Evolutionary conservation across 768 basidiomycete species (phyloP).

Genomic region (Tulasnella sp.): DNA sequence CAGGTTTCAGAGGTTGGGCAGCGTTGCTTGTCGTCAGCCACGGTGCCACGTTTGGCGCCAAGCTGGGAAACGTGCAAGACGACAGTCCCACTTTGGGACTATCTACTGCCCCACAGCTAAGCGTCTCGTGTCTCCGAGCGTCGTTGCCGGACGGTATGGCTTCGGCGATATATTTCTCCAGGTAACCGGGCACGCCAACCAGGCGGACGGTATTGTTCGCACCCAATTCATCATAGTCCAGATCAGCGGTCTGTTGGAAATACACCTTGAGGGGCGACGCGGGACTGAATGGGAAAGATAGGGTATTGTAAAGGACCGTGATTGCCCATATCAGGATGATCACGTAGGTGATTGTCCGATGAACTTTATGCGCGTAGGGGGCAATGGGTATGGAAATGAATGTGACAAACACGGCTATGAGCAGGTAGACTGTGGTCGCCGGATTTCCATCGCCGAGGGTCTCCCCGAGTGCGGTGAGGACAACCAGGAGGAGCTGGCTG

Average conservation of each 20-base stretch:
- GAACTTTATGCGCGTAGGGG: slow-evolving; percentile 49
- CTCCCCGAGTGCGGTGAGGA: slow-evolving; percentile 40
- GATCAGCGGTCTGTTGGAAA: slow-evolving; percentile 50
- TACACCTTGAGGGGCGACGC: slow-evolving; percentile 53
- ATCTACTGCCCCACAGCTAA: slow-evolving; percentile 30
- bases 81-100: not conserved
- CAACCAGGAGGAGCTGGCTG: slow-evolving; percentile 37
- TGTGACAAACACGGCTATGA: slow-evolving; percentile 35
- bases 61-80: slow-evolving; percentile 36
- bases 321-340: slow-evolving; percentile 34
- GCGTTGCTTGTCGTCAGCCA: not conserved
- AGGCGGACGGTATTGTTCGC: slow-evolving; percentile 21
- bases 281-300: slow-evolving; percentile 50
- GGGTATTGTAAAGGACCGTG: slow-evolving; percentile 32
- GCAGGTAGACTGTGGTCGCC: slow-evolving; percentile 39
- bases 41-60: slow-evolving; percentile 29
- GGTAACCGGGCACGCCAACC: slow-evolving; percentile 27
- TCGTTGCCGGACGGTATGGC: slow-evolving; percentile 40
- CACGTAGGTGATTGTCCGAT: slow-evolving; percentile 29
- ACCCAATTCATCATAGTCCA: slow-evolving; percentile 25
- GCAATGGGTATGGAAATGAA: slow-evolving; percentile 47
- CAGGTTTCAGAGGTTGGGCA: not conserved
- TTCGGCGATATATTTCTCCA: slow-evolving; percentile 35
- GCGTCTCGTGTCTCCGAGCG: slow-evolving; percentile 21
- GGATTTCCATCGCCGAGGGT: slow-evolving; percentile 51